phyloP scores from a whole-genome alignment of 805 yeast species.

The Torulaspora microellipsoides region DNA sequence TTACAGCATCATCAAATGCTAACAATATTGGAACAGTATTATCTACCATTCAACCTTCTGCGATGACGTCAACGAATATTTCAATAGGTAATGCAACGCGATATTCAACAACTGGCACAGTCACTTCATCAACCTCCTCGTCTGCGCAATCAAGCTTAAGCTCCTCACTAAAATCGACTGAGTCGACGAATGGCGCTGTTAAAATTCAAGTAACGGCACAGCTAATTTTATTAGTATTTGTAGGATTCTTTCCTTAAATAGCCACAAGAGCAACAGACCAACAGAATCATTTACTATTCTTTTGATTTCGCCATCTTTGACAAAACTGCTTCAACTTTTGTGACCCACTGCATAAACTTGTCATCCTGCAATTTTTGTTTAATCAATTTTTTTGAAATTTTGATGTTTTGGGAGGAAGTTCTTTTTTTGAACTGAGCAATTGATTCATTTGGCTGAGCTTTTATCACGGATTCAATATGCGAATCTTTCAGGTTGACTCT shows the following conservation, averaged over 20 bases:
- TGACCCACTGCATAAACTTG: conserved; percentile 30
- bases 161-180: neutral
- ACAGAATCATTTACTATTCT: neutral
- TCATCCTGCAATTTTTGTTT: conserved; percentile 23
- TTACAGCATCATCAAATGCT: neutral
- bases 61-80: no score
- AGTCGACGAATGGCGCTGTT: neutral
- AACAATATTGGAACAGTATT: no score
- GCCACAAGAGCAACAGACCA: neutral
- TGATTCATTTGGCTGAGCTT: no score
- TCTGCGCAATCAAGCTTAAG: neutral
- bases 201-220: neutral
- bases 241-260: neutral
- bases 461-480: no score
- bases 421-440: neutral
- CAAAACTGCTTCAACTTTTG: conserved; percentile 13
- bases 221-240: neutral
- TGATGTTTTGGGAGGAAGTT: conserved; percentile 1
- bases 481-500: no score
- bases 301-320: conserved; percentile 5
- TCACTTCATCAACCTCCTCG: no score
- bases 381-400: conserved; percentile 20
- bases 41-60: no score
- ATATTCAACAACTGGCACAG: no score
- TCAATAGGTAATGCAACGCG: no score